Percentiles rank a stretch among this genome's conserved stretches.
Conservation (phyloP, 352 stramenopile genomes). For the Phytophthora uliginosa region DNA sequence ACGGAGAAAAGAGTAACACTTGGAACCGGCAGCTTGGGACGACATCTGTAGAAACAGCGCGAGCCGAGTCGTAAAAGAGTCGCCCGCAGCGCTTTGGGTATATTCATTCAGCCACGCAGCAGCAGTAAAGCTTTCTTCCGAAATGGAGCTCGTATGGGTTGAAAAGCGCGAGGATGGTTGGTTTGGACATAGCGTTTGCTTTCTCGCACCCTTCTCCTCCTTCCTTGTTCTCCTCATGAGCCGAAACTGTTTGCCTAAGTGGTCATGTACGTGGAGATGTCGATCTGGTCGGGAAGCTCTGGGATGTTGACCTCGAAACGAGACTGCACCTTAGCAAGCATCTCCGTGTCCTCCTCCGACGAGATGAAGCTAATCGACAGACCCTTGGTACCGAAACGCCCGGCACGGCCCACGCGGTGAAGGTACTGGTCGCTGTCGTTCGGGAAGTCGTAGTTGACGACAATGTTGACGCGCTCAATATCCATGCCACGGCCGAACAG, state of each 20-base stretch:
- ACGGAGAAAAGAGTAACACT: conserved; percentile 73
- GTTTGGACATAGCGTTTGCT: conserved; percentile 35
- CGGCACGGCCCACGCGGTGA: conserved; percentile 98
- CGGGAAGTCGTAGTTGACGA: conserved; percentile 99
- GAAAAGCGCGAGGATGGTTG: conserved; percentile 41
- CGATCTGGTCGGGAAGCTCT: conserved; percentile 99
- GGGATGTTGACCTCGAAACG: conserved; percentile 99
- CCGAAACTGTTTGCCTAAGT: conserved; percentile 63
- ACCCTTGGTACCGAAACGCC: conserved; percentile 99
- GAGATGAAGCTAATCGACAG: conserved; percentile 99
- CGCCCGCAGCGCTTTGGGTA: conserved; percentile 47
- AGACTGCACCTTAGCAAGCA: conserved; percentile 98
- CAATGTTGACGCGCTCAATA: conserved; percentile 99
- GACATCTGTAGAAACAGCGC: conserved; percentile 47
- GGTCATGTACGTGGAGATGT: conserved; percentile 99
- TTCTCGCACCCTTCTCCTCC: conserved; percentile 17
- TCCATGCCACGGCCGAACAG: conserved; percentile 99
- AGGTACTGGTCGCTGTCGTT: conserved; percentile 99
- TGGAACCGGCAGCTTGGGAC: conserved; percentile 41
- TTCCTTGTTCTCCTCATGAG: conserved; percentile 25
- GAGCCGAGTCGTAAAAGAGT: conserved; percentile 49
- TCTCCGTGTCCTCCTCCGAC: conserved; percentile 97
- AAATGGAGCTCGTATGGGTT: conserved; percentile 41
- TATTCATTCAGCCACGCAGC: conserved; percentile 52
- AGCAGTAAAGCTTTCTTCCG: conserved; percentile 41